Evolutionary conservation across 768 basidiomycete species (phyloP).

Genomic region (Suillus americanus): DNA sequence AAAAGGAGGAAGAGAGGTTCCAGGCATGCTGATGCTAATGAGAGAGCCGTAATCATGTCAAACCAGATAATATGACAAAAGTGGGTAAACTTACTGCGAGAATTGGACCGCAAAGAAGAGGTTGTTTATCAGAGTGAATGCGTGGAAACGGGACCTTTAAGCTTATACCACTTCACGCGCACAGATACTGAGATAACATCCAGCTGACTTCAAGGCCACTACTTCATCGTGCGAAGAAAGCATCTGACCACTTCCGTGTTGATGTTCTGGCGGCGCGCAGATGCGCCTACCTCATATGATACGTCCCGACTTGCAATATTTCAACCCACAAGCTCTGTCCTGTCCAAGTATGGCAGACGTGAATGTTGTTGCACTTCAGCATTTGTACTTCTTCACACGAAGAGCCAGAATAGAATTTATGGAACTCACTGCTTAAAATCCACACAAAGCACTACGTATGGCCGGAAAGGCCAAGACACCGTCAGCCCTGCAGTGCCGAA

Average conservation of each 20-base stretch:
- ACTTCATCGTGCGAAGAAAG: background rate
- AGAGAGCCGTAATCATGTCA: background rate
- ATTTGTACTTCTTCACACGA: background rate
- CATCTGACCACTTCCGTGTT: background rate
- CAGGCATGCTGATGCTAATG: conserved; percentile 30
- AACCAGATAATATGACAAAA: background rate
- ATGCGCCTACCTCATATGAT: too few species aligned
- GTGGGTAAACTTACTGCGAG: background rate
- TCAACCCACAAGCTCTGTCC: background rate
- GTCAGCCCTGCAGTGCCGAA: background rate
- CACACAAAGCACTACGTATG: too few species aligned
- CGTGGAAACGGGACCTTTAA: background rate
- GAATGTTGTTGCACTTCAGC: background rate
- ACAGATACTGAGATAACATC: background rate
- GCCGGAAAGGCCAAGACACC: background rate
- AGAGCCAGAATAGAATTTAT: background rate
- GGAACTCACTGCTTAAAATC: background rate
- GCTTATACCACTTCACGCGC: background rate
- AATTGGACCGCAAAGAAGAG: background rate
- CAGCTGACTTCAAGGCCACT: background rate
- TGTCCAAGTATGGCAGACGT: background rate
- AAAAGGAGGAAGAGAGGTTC: conserved; percentile 38
- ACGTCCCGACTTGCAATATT: background rate
- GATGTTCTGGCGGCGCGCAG: background rate
- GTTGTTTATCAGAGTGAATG: background rate